Percentiles rank a stretch among this genome's conserved stretches.
Evolutionary conservation across 2,329 filamentous ascomycete species (phyloP).

Genomic region (Calonectria hongkongensis): DNA sequence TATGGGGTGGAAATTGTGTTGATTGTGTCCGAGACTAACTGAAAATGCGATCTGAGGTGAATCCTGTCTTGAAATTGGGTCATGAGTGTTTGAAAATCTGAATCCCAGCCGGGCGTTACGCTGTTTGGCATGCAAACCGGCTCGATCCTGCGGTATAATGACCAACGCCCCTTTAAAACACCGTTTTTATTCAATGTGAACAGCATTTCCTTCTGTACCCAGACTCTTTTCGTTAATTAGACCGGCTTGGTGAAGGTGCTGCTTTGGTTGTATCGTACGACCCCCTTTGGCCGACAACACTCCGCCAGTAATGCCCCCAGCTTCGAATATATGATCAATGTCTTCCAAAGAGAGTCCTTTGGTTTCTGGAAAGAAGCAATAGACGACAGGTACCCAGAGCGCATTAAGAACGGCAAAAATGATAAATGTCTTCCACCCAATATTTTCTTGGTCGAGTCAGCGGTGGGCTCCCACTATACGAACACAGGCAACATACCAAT

Average conservation of each 20-base stretch:
- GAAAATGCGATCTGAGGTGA: too few relatives aligned
- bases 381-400: too few relatives aligned
- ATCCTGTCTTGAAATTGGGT: too few relatives aligned
- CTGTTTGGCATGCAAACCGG: too few relatives aligned
- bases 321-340: conserved; percentile 9
- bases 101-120: too few relatives aligned
- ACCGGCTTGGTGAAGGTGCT: neutral
- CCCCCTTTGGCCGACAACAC: neutral
- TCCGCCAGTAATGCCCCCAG: neutral
- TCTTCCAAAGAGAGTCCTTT: neutral
- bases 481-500: neutral
- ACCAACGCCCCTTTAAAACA: too few relatives aligned
- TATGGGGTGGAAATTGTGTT: neutral
- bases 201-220: neutral
- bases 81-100: too few relatives aligned
- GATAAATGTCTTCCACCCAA: neutral
- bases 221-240: neutral
- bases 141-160: too few relatives aligned
- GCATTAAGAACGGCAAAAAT: too few relatives aligned
- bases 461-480: neutral
- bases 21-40: too few relatives aligned
- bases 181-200: neutral
- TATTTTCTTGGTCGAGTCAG: neutral
- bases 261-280: neutral
- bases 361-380: too few relatives aligned